These are phyloP conservation scores for Halophytophthora polymorphica DNA, from an alignment of 352 stramenopile genomes.

Conservation along the genomic window DNA sequence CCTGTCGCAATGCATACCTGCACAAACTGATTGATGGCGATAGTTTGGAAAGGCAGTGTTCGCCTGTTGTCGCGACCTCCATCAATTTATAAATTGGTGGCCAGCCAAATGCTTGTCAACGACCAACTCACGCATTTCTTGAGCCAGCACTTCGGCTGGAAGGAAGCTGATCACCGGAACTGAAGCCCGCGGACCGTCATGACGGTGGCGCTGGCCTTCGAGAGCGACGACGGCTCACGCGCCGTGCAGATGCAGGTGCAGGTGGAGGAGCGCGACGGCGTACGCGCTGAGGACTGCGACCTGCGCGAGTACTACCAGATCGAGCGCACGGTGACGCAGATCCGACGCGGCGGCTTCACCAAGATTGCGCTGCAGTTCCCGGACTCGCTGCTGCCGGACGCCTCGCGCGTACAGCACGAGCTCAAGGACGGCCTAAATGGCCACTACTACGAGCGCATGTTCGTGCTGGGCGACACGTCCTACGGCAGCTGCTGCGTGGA, in stretches of 20 bases:
- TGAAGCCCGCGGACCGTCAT: conserved; percentile 16
- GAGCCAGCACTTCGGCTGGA: neutral
- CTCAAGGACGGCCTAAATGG: conserved; percentile 45
- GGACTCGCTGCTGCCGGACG: conserved; percentile 90
- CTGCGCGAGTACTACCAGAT: conserved; percentile 68
- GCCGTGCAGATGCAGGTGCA: conserved; percentile 66
- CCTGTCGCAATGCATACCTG: no score
- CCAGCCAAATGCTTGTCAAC: neutral
- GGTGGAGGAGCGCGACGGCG: conserved; percentile 49
- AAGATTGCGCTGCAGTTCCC: conserved; percentile 95
- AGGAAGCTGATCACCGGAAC: neutral
- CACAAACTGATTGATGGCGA: no score
- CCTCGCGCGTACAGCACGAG: conserved; percentile 80
- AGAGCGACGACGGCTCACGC: conserved; percentile 78
- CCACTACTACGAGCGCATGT: conserved; percentile 72
- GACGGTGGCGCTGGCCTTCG: conserved; percentile 76
- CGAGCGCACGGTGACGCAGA: conserved; percentile 52
- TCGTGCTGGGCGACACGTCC: conserved; percentile 95
- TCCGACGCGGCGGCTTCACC: conserved; percentile 52
- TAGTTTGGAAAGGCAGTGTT: no score
- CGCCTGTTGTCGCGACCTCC: neutral
- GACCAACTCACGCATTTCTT: neutral
- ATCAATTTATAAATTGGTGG: neutral
- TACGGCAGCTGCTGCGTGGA: conserved; percentile 96
- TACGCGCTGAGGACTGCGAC: conserved; percentile 35